Conservation (phyloP, 768 basidiomycete genomes). For the Epithele typhae region DNA sequence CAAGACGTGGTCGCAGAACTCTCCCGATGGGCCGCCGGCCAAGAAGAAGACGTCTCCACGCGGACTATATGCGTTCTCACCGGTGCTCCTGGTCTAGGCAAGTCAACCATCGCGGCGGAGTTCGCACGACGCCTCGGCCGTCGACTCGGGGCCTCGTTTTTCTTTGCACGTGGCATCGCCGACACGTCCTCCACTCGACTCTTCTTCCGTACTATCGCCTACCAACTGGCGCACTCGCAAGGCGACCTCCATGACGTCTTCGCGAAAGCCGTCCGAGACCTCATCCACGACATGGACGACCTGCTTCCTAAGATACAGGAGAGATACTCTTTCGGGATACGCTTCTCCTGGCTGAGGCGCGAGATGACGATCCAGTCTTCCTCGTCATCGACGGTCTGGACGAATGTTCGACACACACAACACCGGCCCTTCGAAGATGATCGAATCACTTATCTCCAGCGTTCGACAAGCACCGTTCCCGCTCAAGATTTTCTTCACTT, state of each 20-base stretch:
- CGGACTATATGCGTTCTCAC: conserved; percentile 9
- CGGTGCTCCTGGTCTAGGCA: conserved; percentile 12
- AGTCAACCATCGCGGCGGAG: conserved; percentile 14
- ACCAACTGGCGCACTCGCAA: conserved; percentile 23
- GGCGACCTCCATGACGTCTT: conserved; percentile 6
- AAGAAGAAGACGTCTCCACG: no score
- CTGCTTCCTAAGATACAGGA: not conserved
- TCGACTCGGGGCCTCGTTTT: conserved; percentile 16
- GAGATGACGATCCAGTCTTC: conserved; percentile 13
- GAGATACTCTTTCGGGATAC: conserved; percentile 13
- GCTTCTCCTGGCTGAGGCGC: not conserved
- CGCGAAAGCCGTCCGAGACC: not conserved
- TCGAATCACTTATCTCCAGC: conserved; percentile 1
- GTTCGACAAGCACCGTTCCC: no score
- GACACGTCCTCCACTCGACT: conserved; percentile 16
- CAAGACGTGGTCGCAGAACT: no score
- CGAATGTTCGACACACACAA: conserved; percentile 24
- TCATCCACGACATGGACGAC: not conserved
- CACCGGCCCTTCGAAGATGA: not conserved
- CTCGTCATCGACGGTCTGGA: conserved; percentile 36
- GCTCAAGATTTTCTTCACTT: no score
- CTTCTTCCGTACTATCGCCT: conserved; percentile 30
- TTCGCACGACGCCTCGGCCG: conserved; percentile 2
- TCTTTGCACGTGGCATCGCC: conserved; percentile 3
- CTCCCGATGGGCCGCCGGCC: no score